Base-by-base conservation (phyloP, 2,329 filamentous ascomycete genomes). In the Diplodia intermedia region DNA sequence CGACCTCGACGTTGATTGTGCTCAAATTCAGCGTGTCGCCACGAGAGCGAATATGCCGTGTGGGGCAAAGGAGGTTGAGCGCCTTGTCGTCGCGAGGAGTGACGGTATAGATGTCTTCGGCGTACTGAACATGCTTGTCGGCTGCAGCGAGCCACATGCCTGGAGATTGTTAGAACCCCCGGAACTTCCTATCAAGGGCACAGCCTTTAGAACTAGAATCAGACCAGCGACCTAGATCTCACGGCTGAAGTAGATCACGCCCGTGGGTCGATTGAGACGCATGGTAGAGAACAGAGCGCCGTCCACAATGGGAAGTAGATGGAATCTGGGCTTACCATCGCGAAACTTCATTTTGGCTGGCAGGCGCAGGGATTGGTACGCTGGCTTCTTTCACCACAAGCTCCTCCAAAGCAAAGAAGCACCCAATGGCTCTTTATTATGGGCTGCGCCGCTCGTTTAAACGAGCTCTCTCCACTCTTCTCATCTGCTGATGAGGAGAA, bases 131-230 rank as follows among this genome's bases (percentile, higher is more conserved):
- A 61, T 82, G 81, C 75, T 88, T 84, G 69, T 84, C 86, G 76
- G 88, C 85, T 68, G 85, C 87, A 52, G 85, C 82, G 60, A 90
- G 80, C 89, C 89, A 91, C 88, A 90, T 89, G 71, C 81, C 82
- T 83, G 55, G 18, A 36, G 11, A 2, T 8, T 31, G 63, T 66
- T 38, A 56, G 63, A 20, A 47, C 23, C 15, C 23, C 65, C 33
- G 61, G 15, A n/a, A 40, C 5, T 43, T 29, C 12, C 40, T 11
- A 20, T n/a, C 20, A 20, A 9, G 9, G n/a, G 26, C 12, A 26
- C 8, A 9, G 26, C 12, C 50, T 29, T 53, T 14, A 7, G 26
- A 53, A 15, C 3, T 23, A 29, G 26, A 53, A 18, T 1, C 29
- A 53, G 29, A 18, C 18, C n/a, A 8, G 43, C 15, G 6, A 49